Evolutionary conservation across 2,329 filamentous ascomycete genomes (phyloP).

Genomic region (Hypoxylon sp.): DNA sequence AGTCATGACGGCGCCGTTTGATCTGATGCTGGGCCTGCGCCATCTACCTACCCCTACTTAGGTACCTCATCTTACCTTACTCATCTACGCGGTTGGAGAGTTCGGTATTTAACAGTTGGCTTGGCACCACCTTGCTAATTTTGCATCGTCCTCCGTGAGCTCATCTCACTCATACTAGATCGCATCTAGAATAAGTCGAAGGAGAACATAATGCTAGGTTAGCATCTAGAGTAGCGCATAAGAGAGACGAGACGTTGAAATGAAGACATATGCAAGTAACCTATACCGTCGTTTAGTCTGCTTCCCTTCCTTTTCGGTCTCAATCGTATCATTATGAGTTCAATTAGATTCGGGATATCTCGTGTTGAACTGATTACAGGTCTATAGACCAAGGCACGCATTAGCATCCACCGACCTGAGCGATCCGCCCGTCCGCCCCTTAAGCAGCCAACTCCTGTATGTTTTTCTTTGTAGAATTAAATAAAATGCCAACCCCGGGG

Average conservation of each 20-base stretch:
- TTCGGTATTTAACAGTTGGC: background rate
- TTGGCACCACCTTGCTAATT: background rate
- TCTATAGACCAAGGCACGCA: background rate
- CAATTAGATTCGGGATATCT: no score
- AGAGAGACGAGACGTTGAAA: background rate
- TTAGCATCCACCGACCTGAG: background rate
- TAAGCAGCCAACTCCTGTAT: background rate
- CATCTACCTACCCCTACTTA: background rate
- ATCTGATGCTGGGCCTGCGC: background rate
- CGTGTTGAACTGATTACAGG: background rate
- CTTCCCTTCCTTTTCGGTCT: no score
- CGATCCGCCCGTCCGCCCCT: background rate
- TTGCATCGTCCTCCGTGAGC: background rate
- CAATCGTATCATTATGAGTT: no score
- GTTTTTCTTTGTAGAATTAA: background rate
- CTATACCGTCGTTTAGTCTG: no score
- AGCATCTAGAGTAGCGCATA: conserved; percentile 1
- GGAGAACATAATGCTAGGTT: background rate
- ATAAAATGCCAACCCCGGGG: conserved; percentile 17
- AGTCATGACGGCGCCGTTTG: background rate
- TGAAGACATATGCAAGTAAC: background rate
- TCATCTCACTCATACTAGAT: background rate
- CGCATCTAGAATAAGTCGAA: background rate
- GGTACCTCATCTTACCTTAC: background rate
- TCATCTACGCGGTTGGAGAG: background rate